Evolutionary conservation across 2,329 filamentous ascomycete genomes (phyloP), one percentile per base, ranked within the genome.

Genomic region (Teratosphaeriaceae sp.): DNA sequence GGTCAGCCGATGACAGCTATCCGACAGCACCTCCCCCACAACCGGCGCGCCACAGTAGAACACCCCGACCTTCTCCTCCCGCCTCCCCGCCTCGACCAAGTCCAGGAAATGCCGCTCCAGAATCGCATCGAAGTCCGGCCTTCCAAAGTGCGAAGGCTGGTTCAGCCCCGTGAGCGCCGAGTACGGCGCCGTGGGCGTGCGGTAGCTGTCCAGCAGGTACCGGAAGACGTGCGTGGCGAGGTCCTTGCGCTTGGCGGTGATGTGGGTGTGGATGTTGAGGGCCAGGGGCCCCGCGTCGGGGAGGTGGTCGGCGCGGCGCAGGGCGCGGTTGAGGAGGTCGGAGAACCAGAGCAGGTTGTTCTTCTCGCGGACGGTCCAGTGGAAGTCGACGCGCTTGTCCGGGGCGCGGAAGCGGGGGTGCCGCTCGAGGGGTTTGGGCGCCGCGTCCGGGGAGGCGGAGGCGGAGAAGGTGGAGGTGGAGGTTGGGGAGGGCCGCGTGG

Each of bases 311-410:
- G 60, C 59, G 44, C 61, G 45, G 4, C 67, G 63, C 55, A 62
- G 64, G 2, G 73, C 69, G 11, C 65, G 59, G 51, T 78, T 79
- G 4, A 79, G 66, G 0, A 79, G 68, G 49, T 76, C 70, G 0
- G 75, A 75, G 40, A 80, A 73, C 76, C 76, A 79, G 2, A 74
- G 64, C 0, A 79, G 65, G 40, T 74, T 68, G 56, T 78, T 77
- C 43, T 69, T 67, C 36, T 79, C 74, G 18, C 75, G 72, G 1
- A 79, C 75, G 49, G 75, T 76, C 76, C 76, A 79, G 58, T 79
- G 75, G 45, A 79, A 78, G 51, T 79, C 76, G 1, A 78, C 70
- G 3, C 74, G 68, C 23, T 15, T 12, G 20, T n/a, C n/a, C n/a
- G n/a, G n/a, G n/a, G n/a, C n/a, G n/a, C n/a, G n/a, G n/a, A n/a